Conservation (phyloP, 768 basidiomycete genomes). For the Podaxis mareebaensis region DNA sequence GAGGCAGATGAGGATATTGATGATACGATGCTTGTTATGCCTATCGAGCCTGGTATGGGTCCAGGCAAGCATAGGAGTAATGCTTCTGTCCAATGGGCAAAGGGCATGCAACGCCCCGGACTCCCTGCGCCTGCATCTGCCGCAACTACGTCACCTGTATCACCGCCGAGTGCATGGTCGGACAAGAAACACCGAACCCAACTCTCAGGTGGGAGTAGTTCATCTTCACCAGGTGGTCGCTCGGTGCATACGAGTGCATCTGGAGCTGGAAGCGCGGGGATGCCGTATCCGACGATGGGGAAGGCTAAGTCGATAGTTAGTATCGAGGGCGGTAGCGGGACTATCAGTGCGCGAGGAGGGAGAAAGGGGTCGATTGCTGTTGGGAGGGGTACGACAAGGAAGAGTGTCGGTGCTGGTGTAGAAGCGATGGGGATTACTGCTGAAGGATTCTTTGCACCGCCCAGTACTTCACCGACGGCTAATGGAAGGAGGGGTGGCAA, state of each 20-base stretch:
- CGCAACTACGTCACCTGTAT: background rate
- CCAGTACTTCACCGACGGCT: conserved; percentile 37
- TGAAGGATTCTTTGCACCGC: conserved; percentile 73
- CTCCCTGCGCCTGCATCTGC: conserved; percentile 5
- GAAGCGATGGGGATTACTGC: conserved; percentile 77
- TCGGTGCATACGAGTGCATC: conserved; percentile 27
- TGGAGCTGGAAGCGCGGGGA: conserved; percentile 18
- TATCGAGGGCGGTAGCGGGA: conserved; percentile 49
- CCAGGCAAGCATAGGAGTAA: conserved; percentile 20
- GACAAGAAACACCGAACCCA: conserved; percentile 27
- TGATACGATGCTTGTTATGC: conserved; percentile 75
- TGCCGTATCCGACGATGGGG: conserved; percentile 30
- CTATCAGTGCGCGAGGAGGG: conserved; percentile 19
- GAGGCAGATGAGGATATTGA: conserved; percentile 77
- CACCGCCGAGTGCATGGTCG: conserved; percentile 41
- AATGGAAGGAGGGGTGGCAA: background rate
- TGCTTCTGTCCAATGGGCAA: conserved; percentile 15
- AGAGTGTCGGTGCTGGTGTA: conserved; percentile 71
- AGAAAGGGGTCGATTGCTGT: conserved; percentile 35
- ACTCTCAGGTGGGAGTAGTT: conserved; percentile 22
- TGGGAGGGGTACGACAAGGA: conserved; percentile 61
- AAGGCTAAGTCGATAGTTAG: conserved; percentile 64
- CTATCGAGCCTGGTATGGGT: conserved; percentile 47
- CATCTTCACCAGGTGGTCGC: conserved; percentile 15
- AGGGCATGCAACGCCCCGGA: background rate